Conservation (phyloP, 306 rosid species). For the Cercis canadensis region DNA sequence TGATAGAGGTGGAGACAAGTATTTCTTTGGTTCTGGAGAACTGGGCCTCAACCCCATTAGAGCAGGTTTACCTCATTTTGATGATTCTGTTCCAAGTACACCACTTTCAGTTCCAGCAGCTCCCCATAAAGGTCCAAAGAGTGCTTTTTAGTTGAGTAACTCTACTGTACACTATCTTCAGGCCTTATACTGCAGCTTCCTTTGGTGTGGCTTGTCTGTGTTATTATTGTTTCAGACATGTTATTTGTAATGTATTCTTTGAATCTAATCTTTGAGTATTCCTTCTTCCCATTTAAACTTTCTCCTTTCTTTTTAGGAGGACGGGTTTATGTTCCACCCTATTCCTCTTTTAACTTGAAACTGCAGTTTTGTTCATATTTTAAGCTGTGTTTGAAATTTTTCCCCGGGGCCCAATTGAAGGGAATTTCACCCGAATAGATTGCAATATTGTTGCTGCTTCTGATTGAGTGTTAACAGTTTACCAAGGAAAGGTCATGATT, state of each 20-base stretch:
- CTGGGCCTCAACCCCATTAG: slow-evolving; percentile 82
- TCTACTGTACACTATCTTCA: not conserved
- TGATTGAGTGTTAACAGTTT: too few species aligned
- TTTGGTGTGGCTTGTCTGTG: too few species aligned
- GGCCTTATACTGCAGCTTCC: too few species aligned
- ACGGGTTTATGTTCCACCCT: slow-evolving; percentile 26
- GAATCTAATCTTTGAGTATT: slow-evolving; percentile 57
- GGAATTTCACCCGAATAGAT: not conserved
- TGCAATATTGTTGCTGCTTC: too few species aligned
- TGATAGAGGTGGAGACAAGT: slow-evolving; percentile 62
- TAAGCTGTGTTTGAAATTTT: slow-evolving; percentile 38
- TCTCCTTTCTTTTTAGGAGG: not conserved
- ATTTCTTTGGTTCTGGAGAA: slow-evolving; percentile 75
- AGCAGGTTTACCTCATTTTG: slow-evolving; percentile 75
- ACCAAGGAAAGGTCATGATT: too few species aligned
- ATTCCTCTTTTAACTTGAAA: slow-evolving; percentile 17
- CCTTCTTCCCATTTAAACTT: slow-evolving; percentile 26
- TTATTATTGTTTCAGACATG: slow-evolving; percentile 31
- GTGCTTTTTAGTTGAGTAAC: slow-evolving; percentile 70
- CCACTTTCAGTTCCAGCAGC: slow-evolving; percentile 72
- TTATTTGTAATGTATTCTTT: slow-evolving; percentile 63
- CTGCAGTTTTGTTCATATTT: slow-evolving; percentile 9
- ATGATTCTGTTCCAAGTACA: slow-evolving; percentile 94
- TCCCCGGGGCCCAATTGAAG: slow-evolving; percentile 13
- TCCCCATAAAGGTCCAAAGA: slow-evolving; percentile 81